These are phyloP conservation scores for Rhazya stricta DNA, from an alignment of 257 asterid genomes.

Conservation along the genomic window DNA sequence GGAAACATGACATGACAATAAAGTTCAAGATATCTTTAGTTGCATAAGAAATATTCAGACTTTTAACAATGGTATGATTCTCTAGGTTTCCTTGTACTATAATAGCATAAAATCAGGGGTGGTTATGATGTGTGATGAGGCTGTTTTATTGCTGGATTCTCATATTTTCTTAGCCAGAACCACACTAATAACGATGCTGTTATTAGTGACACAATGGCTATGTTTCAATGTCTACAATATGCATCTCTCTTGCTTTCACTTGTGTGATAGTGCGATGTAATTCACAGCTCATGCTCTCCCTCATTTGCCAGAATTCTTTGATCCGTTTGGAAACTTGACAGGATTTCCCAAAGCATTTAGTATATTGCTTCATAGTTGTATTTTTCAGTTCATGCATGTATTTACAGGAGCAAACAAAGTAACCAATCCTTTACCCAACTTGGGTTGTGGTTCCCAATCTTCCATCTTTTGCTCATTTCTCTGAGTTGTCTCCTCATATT, in stretches of 20 bases:
- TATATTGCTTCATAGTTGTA: not conserved
- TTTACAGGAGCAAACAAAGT: not conserved
- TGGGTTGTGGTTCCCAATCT: not conserved
- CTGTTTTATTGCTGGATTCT: not conserved
- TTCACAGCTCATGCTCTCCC: not conserved
- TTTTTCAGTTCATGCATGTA: not conserved
- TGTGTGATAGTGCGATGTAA: not conserved
- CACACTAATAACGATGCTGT: not conserved
- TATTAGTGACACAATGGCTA: not conserved
- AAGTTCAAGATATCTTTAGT: not conserved
- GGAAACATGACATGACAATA: not conserved
- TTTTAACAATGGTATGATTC: not conserved
- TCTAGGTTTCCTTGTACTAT: not conserved
- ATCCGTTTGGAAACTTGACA: not conserved
- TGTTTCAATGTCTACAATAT: too few species aligned
- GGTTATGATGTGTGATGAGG: not conserved
- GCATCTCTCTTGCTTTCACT: not conserved
- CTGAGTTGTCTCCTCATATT: not conserved
- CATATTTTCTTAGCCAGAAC: not conserved
- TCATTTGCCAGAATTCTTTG: not conserved
- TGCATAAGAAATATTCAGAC: not conserved
- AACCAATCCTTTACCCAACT: not conserved
- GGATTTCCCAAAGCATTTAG: too few species aligned
- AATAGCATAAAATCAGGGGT: not conserved
- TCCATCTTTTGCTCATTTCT: not conserved